These are phyloP conservation scores for Waltergamsia citrina DNA, from an alignment of 2,329 filamentous ascomycete species.

Conservation along the genomic window DNA sequence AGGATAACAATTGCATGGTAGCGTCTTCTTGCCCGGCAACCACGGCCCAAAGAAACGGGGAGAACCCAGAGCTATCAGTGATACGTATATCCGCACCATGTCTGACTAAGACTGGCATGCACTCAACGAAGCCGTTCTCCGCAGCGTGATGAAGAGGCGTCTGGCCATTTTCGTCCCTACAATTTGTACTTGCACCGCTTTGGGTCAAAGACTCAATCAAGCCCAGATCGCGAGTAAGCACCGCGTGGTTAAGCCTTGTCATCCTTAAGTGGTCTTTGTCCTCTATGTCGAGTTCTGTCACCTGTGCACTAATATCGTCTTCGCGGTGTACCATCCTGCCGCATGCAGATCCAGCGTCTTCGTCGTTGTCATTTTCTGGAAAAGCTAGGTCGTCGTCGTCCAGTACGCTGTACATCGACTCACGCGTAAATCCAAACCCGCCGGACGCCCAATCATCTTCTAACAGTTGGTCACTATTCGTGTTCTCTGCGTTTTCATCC, in stretches of 20 bases:
- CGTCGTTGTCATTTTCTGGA: conserved; percentile 7
- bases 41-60: conserved; percentile 5
- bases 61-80: conserved; percentile 1
- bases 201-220: conserved; percentile 12
- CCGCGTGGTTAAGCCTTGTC: conserved; percentile 12
- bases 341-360: no score
- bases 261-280: conserved; percentile 10
- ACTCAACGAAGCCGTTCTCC: background rate
- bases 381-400: conserved; percentile 15
- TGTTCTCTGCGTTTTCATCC: conserved; percentile 10
- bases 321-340: conserved; percentile 4
- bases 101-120: conserved; percentile 1
- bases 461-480: conserved; percentile 14
- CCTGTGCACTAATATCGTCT: conserved; percentile 5
- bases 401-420: conserved; percentile 19
- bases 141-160: conserved; percentile 4
- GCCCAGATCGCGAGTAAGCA: conserved; percentile 9
- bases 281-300: conserved; percentile 9
- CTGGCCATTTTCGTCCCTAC: conserved; percentile 7
- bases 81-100: background rate
- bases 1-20: background rate
- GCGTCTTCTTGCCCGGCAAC: background rate
- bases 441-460: no score
- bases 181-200: conserved; percentile 10
- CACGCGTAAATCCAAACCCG: conserved; percentile 11